phyloP scores from a whole-genome alignment of 352 stramenopile genomes.

The Globisporangium megalacanthum region DNA sequence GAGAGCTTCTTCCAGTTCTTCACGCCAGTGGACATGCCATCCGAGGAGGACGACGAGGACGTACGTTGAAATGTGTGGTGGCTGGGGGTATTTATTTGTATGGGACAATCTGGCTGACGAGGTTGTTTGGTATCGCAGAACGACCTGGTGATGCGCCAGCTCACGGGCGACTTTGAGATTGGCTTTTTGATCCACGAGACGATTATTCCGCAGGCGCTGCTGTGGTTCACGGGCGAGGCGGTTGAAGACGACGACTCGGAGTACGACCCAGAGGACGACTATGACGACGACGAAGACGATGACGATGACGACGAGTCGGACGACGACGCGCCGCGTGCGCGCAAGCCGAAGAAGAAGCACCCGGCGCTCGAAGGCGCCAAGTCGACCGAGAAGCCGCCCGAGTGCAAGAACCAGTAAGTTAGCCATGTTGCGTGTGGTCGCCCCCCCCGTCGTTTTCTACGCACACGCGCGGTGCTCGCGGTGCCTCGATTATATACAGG shows the following conservation, averaged over 20 bases:
- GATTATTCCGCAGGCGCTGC: slow-evolving; percentile 80
- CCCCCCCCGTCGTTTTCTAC: background rate
- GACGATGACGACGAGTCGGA: slow-evolving; percentile 41
- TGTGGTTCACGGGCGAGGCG: slow-evolving; percentile 85
- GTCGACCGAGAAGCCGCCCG: slow-evolving; percentile 78
- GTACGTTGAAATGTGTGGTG: slow-evolving; percentile 31
- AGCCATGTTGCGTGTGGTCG: background rate
- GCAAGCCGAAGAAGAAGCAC: slow-evolving; percentile 75
- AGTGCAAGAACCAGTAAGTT: slow-evolving; percentile 89
- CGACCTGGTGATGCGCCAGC: slow-evolving; percentile 83
- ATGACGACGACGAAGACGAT: slow-evolving; percentile 53
- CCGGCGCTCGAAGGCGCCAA: slow-evolving; percentile 52
- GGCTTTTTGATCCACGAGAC: slow-evolving; percentile 86
- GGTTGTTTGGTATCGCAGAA: slow-evolving; percentile 12
- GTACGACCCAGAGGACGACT: slow-evolving; percentile 73
- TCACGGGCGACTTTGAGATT: slow-evolving; percentile 82
- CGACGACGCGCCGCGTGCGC: slow-evolving; percentile 36
- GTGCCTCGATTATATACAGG: slow-evolving; percentile 4
- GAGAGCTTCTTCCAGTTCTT: slow-evolving; percentile 89
- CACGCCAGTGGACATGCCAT: slow-evolving; percentile 79
- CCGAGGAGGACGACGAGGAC: slow-evolving; percentile 79
- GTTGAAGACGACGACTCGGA: slow-evolving; percentile 76
- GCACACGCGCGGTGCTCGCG: background rate
- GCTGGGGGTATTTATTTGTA: background rate
- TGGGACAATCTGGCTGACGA: background rate